A percentile compares a stretch with the other conserved stretches of the same genome.
phyloP scores from a whole-genome alignment of 805 yeast genomes.

The Wickerhamomyces canadensis region DNA sequence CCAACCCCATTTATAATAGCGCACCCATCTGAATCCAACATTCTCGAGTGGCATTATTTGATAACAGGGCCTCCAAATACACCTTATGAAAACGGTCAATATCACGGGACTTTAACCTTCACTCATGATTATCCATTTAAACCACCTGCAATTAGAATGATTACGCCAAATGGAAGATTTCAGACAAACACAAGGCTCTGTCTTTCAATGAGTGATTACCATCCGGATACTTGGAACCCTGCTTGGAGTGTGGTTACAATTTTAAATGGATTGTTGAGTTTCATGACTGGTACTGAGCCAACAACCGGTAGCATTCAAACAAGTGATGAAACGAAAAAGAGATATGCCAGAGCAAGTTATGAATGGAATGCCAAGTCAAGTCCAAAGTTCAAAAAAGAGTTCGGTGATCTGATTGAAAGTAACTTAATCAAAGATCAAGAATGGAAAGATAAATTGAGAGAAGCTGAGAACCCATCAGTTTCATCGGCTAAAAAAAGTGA shows the following conservation, averaged over 20 bases:
- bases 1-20: constrained; percentile 87
- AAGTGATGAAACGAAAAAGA: constrained; percentile 48
- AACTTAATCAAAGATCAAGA: constrained; percentile 22
- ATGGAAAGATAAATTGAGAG: constrained; percentile 16
- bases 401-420: constrained; percentile 58
- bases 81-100: constrained; percentile 81
- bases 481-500: constrained; percentile 13
- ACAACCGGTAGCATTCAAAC: constrained; percentile 81
- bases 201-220: constrained; percentile 90
- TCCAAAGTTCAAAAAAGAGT: constrained; percentile 52
- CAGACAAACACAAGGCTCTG: constrained; percentile 77
- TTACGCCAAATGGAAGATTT: constrained; percentile 88
- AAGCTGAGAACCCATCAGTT: constrained; percentile 5
- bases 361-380: constrained; percentile 55
- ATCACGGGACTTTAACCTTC: constrained; percentile 81
- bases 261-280: constrained; percentile 78
- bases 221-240: constrained; percentile 94
- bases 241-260: constrained; percentile 93
- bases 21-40: constrained; percentile 80
- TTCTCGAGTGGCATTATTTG: constrained; percentile 90
- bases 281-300: constrained; percentile 83
- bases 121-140: constrained; percentile 86
- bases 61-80: constrained; percentile 90
- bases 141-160: constrained; percentile 86
- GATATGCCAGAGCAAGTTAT: constrained; percentile 54